Base-by-base conservation (phyloP, 176 grass and related monocot genomes). In the Musa beccarii region DNA sequence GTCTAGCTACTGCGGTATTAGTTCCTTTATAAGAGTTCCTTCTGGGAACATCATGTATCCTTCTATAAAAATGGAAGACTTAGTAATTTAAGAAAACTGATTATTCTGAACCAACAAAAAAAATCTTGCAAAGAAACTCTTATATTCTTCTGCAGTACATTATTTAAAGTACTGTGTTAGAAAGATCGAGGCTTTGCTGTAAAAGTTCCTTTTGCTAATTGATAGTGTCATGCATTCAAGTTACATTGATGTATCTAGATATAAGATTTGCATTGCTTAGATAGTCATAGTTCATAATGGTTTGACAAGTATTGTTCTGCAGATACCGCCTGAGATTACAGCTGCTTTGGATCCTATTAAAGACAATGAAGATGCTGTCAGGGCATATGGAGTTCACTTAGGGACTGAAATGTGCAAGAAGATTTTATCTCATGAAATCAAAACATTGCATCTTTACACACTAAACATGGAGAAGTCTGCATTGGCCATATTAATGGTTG, bases 381-480 rank as follows among this genome's bases (percentile, higher is more conserved):
- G 78, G 79, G 75, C 81, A 82, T 96, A 96, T 79, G 92, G 92
- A 76, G 66, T 96, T 68, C 83, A 96, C 78, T 84, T 91, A 43
- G 92, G 92, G 26, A 91, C 88, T 15, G 92, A 96, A 81, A 96
- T 91, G 92, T 96, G 92, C 88, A 96, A 90, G 79, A 96, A 89
- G 84, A 91, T 96, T 76, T 83, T 96, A 79, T 84, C 88, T 78
- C 86, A 1, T 66, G 92, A 88, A 73, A 96, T 96, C 61, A 96
- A 96, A 75, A 96, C 83, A 59, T 51, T 96, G 89, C 92, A 96
- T 83, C 85, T 96, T 66, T 96, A 91, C 69, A 96, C 92, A 21
- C 76, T 91, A 57, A 96, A 96, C 72, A 91, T 96, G 88, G 92
- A 96, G 29, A 96, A 96, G 28, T 81, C 92, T 51, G 92, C 92